phyloP scores from a whole-genome alignment of 2,329 filamentous ascomycete genomes.

The Xylariaceae sp. region DNA sequence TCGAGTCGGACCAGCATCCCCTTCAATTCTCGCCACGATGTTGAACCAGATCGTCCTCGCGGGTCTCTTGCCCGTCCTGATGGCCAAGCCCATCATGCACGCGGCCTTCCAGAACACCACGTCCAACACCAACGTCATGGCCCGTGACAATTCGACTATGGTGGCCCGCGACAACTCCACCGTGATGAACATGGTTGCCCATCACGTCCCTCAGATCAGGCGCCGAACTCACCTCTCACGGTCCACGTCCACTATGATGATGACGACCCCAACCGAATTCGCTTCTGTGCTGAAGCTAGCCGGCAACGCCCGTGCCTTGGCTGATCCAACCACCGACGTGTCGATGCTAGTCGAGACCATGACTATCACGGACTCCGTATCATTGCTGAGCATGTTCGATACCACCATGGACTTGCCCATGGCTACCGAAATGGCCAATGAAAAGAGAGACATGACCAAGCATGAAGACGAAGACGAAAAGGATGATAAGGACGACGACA shows the following conservation, averaged over 20 bases:
- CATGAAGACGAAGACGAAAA: background rate
- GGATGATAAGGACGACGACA: background rate
- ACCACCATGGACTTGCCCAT: background rate
- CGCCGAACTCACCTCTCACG: background rate
- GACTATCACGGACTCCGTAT: background rate
- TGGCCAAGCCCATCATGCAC: slow-evolving; percentile 25
- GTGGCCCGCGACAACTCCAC: slow-evolving; percentile 2
- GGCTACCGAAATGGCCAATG: background rate
- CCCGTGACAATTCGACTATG: background rate
- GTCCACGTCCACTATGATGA: too few relatives aligned
- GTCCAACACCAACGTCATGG: background rate
- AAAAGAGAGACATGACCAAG: background rate
- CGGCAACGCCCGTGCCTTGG: background rate
- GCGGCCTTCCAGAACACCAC: slow-evolving; percentile 4
- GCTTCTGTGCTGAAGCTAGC: background rate
- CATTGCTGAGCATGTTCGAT: background rate
- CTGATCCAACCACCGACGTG: too few relatives aligned
- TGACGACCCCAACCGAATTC: background rate
- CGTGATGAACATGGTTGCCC: background rate
- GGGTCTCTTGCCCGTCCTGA: slow-evolving; percentile 22
- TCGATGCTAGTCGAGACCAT: background rate
- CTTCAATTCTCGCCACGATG: slow-evolving; percentile 17
- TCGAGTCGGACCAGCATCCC: background rate
- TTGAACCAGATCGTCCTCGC: slow-evolving; percentile 20
- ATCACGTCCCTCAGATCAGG: background rate